phyloP scores from a whole-genome alignment of 2,329 filamentous ascomycete species.

The Berkeleyomyces rouxiae region DNA sequence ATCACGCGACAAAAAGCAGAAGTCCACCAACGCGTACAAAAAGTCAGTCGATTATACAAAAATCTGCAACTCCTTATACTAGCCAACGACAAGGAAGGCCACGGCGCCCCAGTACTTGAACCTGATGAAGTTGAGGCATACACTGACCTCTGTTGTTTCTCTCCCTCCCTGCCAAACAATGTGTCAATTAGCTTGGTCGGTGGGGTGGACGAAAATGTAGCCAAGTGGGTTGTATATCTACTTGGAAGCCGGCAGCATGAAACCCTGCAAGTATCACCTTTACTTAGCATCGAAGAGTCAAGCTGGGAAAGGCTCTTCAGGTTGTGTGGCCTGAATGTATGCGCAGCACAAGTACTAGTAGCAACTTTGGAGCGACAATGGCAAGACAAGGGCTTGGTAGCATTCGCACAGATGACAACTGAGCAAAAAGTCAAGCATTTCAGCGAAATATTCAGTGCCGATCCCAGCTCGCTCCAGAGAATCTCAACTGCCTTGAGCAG shows the following conservation, averaged over 20 bases:
- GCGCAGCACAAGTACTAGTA: slow-evolving; percentile 22
- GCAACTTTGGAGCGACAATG: slow-evolving; percentile 17
- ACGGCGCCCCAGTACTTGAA: slow-evolving; percentile 25
- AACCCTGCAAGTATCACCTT: slow-evolving; percentile 19
- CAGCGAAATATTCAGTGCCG: slow-evolving; percentile 18
- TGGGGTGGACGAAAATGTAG: slow-evolving; percentile 32
- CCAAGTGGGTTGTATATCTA: slow-evolving; percentile 36
- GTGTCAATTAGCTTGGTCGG: slow-evolving; percentile 31
- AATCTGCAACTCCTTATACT: not conserved
- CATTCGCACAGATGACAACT: slow-evolving; percentile 20
- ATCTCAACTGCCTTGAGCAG: not conserved
- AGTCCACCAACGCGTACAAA: slow-evolving; percentile 22
- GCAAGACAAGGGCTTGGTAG: slow-evolving; percentile 18
- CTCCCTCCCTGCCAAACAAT: slow-evolving; percentile 23
- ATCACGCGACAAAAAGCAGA: not conserved
- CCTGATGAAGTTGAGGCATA: slow-evolving; percentile 29
- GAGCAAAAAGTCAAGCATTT: slow-evolving; percentile 18
- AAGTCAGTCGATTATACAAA: slow-evolving; percentile 45
- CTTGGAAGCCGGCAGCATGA: slow-evolving; percentile 30
- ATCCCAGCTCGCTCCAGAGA: not conserved
- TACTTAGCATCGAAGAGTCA: slow-evolving; percentile 25
- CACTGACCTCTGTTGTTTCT: slow-evolving; percentile 34
- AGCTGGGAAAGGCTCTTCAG: slow-evolving; percentile 25
- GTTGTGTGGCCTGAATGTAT: slow-evolving; percentile 23
- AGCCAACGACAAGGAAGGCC: not conserved